Conservation (phyloP, 768 basidiomycete species). For the Agaricus blazei region DNA sequence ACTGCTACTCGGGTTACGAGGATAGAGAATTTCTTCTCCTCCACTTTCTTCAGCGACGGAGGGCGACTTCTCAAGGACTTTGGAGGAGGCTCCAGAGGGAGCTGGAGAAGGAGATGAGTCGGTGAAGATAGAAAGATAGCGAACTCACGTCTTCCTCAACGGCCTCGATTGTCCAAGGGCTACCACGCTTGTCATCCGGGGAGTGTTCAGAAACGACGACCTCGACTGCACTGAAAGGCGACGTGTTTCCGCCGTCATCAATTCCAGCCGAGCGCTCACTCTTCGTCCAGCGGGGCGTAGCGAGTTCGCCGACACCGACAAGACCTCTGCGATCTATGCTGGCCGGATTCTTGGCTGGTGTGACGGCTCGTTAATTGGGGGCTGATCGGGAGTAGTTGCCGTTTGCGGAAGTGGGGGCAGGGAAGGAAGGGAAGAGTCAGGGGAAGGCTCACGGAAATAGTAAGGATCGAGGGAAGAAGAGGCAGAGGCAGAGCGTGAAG, state of each 20-base stretch:
- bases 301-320: constrained; percentile 91
- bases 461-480: constrained; percentile 86
- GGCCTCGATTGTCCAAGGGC: constrained; percentile 87
- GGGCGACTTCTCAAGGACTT: constrained; percentile 50
- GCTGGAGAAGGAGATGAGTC: background rate
- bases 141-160: constrained; percentile 66
- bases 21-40: constrained; percentile 87
- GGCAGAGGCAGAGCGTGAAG: constrained; percentile 67
- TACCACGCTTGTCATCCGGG: constrained; percentile 62
- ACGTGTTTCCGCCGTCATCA: constrained; percentile 12
- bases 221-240: constrained; percentile 26
- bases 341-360: constrained; percentile 74
- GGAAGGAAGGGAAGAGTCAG: constrained; percentile 59
- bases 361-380: constrained; percentile 44
- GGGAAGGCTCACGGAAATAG: constrained; percentile 73
- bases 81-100: constrained; percentile 37
- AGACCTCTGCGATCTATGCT: constrained; percentile 81
- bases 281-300: constrained; percentile 92
- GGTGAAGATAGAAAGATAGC: background rate
- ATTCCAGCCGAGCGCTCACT: constrained; percentile 24
- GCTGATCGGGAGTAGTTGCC: constrained; percentile 60
- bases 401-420: constrained; percentile 35
- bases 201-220: constrained; percentile 32
- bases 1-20: constrained; percentile 45
- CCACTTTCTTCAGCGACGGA: constrained; percentile 83